phyloP scores from a whole-genome alignment of 495 filamentous ascomycete genomes.

The Alectoria sarmentosa region DNA sequence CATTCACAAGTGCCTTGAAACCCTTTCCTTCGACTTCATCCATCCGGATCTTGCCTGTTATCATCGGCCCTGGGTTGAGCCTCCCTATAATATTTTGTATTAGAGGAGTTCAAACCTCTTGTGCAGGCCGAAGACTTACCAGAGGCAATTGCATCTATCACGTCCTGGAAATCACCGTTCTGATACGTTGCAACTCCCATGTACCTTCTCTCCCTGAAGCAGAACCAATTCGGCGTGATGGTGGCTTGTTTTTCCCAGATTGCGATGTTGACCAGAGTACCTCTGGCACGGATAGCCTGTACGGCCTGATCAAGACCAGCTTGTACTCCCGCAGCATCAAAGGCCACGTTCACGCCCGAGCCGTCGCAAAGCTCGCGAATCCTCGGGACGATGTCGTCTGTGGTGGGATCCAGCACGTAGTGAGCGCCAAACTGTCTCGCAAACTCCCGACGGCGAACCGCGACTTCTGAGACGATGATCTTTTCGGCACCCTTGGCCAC shows the following conservation, averaged over 20 bases:
- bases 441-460: conserved; percentile 41
- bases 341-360: conserved; percentile 47
- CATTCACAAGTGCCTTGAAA: conserved; percentile 48
- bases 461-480: conserved; percentile 53
- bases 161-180: conserved; percentile 46
- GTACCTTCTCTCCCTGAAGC: conserved; percentile 41
- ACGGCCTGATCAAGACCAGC: conserved; percentile 44
- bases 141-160: conserved; percentile 45
- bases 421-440: conserved; percentile 48
- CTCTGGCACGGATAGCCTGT: conserved; percentile 41
- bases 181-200: conserved; percentile 48
- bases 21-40: conserved; percentile 51
- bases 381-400: conserved; percentile 42
- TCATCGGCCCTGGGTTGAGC: conserved; percentile 50
- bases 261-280: conserved; percentile 55
- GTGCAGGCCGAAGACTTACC: conserved; percentile 30
- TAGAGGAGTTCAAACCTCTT: background rate
- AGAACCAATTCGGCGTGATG: conserved; percentile 42
- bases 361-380: conserved; percentile 42
- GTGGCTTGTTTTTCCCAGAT: conserved; percentile 50
- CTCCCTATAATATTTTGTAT: conserved; percentile 31
- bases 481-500: conserved; percentile 40
- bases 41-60: conserved; percentile 47
- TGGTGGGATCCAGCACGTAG: conserved; percentile 47
- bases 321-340: conserved; percentile 54